Conservation (phyloP, 139 green algal genomes). For the Chlorella vulgaris region DNA sequence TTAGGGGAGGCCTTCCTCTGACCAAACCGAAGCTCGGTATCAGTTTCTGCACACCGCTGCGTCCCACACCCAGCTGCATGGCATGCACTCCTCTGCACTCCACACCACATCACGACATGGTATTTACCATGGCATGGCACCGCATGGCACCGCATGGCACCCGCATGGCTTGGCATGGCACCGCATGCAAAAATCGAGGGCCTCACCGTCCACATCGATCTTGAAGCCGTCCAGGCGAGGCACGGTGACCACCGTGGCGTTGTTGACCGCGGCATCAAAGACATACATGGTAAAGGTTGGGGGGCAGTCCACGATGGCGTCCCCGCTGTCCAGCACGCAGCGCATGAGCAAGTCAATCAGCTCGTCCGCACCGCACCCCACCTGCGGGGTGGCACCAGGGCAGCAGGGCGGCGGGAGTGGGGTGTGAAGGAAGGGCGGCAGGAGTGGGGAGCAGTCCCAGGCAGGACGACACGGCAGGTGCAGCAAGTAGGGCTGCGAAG, state of each 20-base stretch:
- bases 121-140: too few relatives aligned
- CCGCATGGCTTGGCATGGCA: too few relatives aligned
- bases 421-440: too few relatives aligned
- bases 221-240: conserved; percentile 83
- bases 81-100: too few relatives aligned
- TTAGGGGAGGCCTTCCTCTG: too few relatives aligned
- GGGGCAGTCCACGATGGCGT: conserved; percentile 92
- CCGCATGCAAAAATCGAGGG: too few relatives aligned
- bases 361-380: conserved; percentile 95
- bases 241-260: conserved; percentile 83
- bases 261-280: conserved; percentile 97
- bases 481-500: neutral
- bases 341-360: conserved; percentile 96
- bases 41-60: too few relatives aligned
- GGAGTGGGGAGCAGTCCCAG: too few relatives aligned
- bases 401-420: neutral
- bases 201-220: conserved; percentile 85
- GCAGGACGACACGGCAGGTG: neutral
- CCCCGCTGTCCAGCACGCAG: conserved; percentile 91
- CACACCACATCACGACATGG: too few relatives aligned
- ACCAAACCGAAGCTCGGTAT: too few relatives aligned
- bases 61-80: too few relatives aligned
- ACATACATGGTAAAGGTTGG: conserved; percentile 99
- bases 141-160: too few relatives aligned
- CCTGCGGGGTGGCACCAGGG: conserved; percentile 55